phyloP scores from a whole-genome alignment of 768 basidiomycete species.

The Mycena maculata region DNA sequence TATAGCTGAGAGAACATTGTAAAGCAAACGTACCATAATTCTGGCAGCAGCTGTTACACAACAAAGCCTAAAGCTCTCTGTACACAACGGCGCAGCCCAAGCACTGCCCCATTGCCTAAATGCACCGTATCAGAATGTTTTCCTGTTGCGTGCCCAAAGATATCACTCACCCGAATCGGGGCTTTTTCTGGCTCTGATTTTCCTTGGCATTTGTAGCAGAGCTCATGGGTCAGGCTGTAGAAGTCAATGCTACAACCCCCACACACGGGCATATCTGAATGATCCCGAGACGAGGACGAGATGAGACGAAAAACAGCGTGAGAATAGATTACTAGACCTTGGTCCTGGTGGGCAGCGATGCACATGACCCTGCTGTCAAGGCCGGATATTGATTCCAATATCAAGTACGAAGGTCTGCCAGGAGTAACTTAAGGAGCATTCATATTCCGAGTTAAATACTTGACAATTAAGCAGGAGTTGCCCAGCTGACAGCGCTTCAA shows the following conservation, averaged over 20 bases:
- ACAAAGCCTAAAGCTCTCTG: neutral
- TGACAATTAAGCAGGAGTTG: too few relatives aligned
- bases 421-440: too few relatives aligned
- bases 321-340: constrained; percentile 27
- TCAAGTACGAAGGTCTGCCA: too few relatives aligned
- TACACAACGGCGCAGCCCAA: neutral
- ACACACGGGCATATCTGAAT: constrained; percentile 6
- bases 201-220: constrained; percentile 4
- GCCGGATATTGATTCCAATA: neutral
- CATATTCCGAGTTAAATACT: too few relatives aligned
- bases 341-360: constrained; percentile 12
- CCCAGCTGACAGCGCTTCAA: too few relatives aligned
- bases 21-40: neutral
- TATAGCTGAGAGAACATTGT: neutral
- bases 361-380: neutral
- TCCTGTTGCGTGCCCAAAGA: neutral
- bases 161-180: neutral
- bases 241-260: constrained; percentile 12
- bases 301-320: constrained; percentile 8
- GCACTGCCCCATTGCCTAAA: constrained; percentile 2
- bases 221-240: neutral
- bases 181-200: constrained; percentile 14
- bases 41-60: constrained; percentile 8
- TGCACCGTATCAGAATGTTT: neutral
- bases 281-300: neutral